Percentiles rank a stretch among this genome's conserved stretches.
Conservation (phyloP, 75 land plant genomes). For the Picea sitchensis region DNA sequence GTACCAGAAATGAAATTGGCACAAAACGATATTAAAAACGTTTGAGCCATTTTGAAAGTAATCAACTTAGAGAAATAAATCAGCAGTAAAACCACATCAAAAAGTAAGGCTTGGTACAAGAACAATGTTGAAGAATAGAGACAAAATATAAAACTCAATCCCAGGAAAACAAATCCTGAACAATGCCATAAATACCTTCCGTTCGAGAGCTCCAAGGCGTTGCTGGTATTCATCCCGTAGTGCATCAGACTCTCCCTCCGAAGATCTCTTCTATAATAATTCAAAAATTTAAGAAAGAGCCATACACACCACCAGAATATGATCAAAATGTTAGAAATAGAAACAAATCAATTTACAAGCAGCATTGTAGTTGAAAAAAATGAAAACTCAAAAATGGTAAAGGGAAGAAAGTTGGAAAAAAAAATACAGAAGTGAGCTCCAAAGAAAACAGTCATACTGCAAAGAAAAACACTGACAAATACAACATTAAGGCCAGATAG, state of each 20-base stretch:
- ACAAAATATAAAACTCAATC: background rate
- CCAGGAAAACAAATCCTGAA: background rate
- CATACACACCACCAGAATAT: background rate
- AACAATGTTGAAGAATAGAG: background rate
- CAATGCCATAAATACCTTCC: constrained; percentile 50
- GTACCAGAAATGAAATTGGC: background rate
- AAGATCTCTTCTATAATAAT: constrained; percentile 53
- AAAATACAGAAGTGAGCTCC: background rate
- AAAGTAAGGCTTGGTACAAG: background rate
- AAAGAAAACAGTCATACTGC: background rate
- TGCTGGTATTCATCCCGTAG: constrained; percentile 95
- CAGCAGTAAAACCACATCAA: background rate
- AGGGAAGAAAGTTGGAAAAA: background rate
- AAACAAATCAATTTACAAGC: background rate
- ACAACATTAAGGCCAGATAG: background rate
- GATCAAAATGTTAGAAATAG: background rate
- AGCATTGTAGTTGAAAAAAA: background rate
- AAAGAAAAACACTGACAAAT: background rate
- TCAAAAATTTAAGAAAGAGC: background rate
- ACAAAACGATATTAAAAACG: background rate
- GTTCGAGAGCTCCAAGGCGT: constrained; percentile 83
- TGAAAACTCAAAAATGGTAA: background rate
- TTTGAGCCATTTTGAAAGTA: background rate
- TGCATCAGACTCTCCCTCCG: constrained; percentile 73
- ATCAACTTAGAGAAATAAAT: background rate